phyloP scores from a whole-genome alignment of 306 rosid genomes.

The Macrotyloma uniflorum region DNA sequence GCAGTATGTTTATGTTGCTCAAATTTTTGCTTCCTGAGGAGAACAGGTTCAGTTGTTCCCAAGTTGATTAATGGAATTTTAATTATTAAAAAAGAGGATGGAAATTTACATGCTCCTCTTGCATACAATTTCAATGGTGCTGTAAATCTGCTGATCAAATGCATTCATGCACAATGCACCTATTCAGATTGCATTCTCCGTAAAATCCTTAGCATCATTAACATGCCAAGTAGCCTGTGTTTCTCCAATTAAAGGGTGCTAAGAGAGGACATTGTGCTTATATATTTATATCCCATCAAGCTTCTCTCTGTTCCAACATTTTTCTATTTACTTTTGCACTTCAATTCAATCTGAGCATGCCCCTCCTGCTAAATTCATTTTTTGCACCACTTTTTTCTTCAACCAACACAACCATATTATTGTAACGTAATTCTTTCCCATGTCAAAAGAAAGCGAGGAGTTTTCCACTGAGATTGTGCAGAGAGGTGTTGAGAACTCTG shows the following conservation, averaged over 20 bases:
- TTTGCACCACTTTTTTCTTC: neutral
- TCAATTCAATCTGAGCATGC: neutral
- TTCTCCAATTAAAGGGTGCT: neutral
- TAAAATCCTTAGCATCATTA: slow-evolving; percentile 31
- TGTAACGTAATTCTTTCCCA: neutral
- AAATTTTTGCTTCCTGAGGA: neutral
- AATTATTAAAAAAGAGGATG: neutral
- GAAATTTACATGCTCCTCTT: neutral
- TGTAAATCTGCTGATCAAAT: slow-evolving; percentile 38
- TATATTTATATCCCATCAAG: slow-evolving; percentile 21
- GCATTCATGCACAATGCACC: slow-evolving; percentile 52
- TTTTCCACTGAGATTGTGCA: slow-evolving; percentile 52
- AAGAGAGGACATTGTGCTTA: neutral
- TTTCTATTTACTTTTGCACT: slow-evolving; percentile 7
- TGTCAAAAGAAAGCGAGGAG: slow-evolving; percentile 49
- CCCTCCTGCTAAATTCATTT: neutral
- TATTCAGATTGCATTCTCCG: slow-evolving; percentile 35
- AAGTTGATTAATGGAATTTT: neutral
- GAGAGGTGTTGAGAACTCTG: slow-evolving; percentile 34
- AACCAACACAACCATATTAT: neutral
- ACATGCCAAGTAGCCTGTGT: neutral
- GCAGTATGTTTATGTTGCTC: neutral
- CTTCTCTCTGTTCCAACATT: slow-evolving; percentile 26
- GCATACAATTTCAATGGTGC: slow-evolving; percentile 50
- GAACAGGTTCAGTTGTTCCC: too few species aligned